Base-by-base conservation (phyloP, 2,329 filamentous ascomycete genomes). In the Diaporthe caulivora region DNA sequence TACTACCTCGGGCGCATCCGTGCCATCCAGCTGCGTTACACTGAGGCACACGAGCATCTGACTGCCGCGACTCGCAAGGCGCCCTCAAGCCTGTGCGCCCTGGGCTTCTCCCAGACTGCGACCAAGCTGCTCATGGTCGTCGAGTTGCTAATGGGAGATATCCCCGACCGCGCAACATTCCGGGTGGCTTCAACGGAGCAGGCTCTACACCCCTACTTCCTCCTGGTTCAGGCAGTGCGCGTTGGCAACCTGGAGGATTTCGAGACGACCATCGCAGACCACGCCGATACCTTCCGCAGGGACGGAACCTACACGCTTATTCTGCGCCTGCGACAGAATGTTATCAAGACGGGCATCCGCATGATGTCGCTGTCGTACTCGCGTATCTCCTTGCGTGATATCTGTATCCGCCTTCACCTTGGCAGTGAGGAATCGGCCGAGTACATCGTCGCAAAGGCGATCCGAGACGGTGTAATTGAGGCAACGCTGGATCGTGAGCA, bases 281-380 rank as follows among this genome's bases (percentile, higher is more conserved):
- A 98, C 81, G 92, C 92, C 73, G 91, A 94, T 57, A 92, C 92
- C 15, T 99, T 98, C 92, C 93, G 95, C 80, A 93, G 93, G 77
- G 97, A 99, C 82, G 94, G 94, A 72, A 98, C 96, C 26, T 98
- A 98, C 87, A 97, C 95, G 15, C 89, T 99, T 73, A 97, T 98
- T 79, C 90, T 98, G 76, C 95, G 97, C 76, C 89, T 99, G 75
- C 92, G 97, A 78, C 97, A 99, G 85, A 99, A 99, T 81, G 97
- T 99, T 81, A 98, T 99, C 91, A 98, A 98, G 88, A 99, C 97
- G 4, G 97, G 97, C 77, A 98, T 99, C 76, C 95, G 97, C 78
- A 98, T 98, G 95, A 97, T 99, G 91, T 98, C 96, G 53, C 88
- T 99, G 76, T 98, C 95, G 26, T 99, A 99, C 87, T 98, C 96